Base-by-base conservation (phyloP, 805 yeast species). In the Metschnikowia cubensis region DNA sequence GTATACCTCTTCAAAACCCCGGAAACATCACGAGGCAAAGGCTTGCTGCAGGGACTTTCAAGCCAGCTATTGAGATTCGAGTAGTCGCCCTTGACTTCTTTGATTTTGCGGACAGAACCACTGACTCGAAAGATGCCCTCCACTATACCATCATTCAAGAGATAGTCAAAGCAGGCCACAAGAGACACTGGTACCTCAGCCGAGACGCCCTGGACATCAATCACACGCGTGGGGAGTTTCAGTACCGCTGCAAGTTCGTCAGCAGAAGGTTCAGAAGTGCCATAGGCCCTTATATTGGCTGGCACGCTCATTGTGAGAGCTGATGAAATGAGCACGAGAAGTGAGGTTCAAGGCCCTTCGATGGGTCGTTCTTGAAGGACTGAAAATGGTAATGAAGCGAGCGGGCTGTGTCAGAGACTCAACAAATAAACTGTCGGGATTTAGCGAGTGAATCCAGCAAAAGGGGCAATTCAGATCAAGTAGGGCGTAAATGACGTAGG, bases 101-200 rank as follows among this genome's bases (percentile, higher is more conserved):
- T 50, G 50, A 58, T 58, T 32, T 68, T 58, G 40, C 63, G 59
- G 29, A 59, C 58, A 1, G 70, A 66, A 10, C 72, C 72, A 43
- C 62, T 65, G 17, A 68, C 59, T 29, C 72, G 55, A 48, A 68
- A 68, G 6, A 66, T 52, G 15, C 72, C 72, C 44, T 67, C 68
- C 18, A 53, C 54, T 1, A 61, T 45, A 6, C 58, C 56, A 6
- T 61, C 52, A 5, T 42, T 47, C 6, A 59, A 47, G 4, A 67
- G 52, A 46, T 55, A 61, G 14, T 55, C 34, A 41, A 61, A 60
- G 35, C 65, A 53, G 32, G 59, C 62, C 8, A 50, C 53, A 18
- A 67, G 43, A 25, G 63, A 53, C 18, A 50, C n/a, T 0, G 68
- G 68, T 11, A 63, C 54, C 14, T 48, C 37, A 2, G 41, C 47